Base-by-base conservation (phyloP, 768 basidiomycete genomes). In the Pulveroboletus sp. region DNA sequence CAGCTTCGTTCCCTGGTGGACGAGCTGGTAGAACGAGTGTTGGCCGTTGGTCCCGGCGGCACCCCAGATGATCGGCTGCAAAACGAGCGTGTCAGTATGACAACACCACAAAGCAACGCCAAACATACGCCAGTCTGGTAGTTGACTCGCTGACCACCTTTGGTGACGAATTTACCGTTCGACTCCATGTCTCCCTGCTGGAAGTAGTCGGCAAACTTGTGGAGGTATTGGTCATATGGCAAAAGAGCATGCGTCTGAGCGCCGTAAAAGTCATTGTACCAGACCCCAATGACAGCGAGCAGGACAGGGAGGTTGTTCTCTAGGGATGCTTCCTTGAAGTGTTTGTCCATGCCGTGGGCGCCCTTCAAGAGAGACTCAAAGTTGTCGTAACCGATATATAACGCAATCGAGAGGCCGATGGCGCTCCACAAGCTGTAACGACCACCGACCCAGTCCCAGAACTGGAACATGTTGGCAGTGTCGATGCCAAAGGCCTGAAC, bases 361-460 rank as follows among this genome's bases (percentile, higher is more conserved):
- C 95, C 96, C 60, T 81, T 77, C 55, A 98, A 78, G 50, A 98
- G 75, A 64, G 87, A 73, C 67, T 89, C 86, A 67, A 98, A 98
- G 77, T 94, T 89, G 31, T 96, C 89, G 65, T 83, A 96, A 4
- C 96, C 96, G 60, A 98, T 89, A 39, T 84, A 86, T 43, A 98
- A 75, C 32, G 90, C 89, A 70, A 99, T 98, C 38, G 90, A 89
- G 51, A 98, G 77, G 51, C 96, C 96, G 59, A 99, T 97, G 26
- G 96, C 95, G 54, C 91, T 93, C 95, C 96, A 98, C 56, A 99
- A 77, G 60, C 89, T 93, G 80, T 99, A 99, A 55, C 95, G 83
- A 23, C 96, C 96, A 54, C 96, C 96, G 55, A 99, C 96, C 96
- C 96, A 99, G 71, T 98, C 96, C 95, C 95, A 99, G 82, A 99